Evolutionary conservation across 2,329 filamentous ascomycete species (phyloP), one percentile per base, ranked within the genome.

Genomic region (Pezicula rhizophila): DNA sequence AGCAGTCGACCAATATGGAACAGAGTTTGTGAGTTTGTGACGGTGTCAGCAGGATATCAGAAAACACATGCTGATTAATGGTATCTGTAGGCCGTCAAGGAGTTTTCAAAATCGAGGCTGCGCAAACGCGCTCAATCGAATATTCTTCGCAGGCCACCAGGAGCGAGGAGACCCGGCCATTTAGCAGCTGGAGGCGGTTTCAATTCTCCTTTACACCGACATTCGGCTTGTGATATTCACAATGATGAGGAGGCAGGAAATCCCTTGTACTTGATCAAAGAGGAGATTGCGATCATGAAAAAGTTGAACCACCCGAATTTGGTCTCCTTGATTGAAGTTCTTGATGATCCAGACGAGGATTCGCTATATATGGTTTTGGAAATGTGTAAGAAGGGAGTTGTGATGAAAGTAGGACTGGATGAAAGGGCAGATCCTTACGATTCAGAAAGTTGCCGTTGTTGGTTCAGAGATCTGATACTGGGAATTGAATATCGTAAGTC

Each of bases 221-320:
- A 78, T 59, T 77, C 79, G 8, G 73, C 74, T 7, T 70, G 69
- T 6, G 75, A 79, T 39, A 69, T 74, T 43, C 68, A 70, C 20
- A 72, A 77, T 52, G 70, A 74, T 41, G 77, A 77, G 39, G 84
- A 87, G 64, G 85, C 84, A 57, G 73, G 74, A 23, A 80, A 84
- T 60, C 81, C 92, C 0, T 74, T 97, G 11, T 87, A 87, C 61
- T 73, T 97, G 51, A 97, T 99, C 66, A 87, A 90, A 52, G 88
- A 96, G 66, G 93, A 99, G 68, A 93, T 97, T 60, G 93, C 93
- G 50, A 95, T 97, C 64, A 97, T 99, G 91, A 99, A 97, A 75
- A 97, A 97, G 70, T 77, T 97, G 42, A 84, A 96, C 63, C 93
- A 99, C 63, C 85, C 84, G 25, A 99, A 97, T 63, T 74, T 99